These are phyloP conservation scores for Fulvia fulva DNA, from an alignment of 2,329 filamentous ascomycete genomes.

Conservation along the genomic window DNA sequence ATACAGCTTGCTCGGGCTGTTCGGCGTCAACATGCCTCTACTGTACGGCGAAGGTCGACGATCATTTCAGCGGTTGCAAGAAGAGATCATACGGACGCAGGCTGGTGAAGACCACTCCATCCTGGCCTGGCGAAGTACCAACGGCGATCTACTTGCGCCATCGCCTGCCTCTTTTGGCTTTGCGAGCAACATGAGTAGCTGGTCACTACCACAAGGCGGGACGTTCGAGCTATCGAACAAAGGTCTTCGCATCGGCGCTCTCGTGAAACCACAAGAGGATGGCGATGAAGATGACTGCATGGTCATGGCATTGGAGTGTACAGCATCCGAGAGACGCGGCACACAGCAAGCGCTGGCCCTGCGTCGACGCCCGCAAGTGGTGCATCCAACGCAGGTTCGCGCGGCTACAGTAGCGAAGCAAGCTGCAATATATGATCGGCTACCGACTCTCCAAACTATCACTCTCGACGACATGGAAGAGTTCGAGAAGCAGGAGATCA, in stretches of 20 bases:
- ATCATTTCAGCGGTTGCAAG: conserved; percentile 4
- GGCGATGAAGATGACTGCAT: neutral
- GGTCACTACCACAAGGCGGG: neutral
- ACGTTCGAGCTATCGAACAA: conserved; percentile 1
- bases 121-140: neutral
- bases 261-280: neutral
- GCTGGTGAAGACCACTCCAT: conserved; percentile 7
- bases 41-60: conserved; percentile 37
- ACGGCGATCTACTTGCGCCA: neutral
- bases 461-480: neutral
- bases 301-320: neutral
- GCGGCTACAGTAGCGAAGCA: neutral
- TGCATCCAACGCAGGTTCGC: neutral
- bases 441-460: neutral
- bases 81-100: conserved; percentile 9
- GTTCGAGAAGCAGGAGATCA: neutral
- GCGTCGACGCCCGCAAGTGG: neutral
- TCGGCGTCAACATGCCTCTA: conserved; percentile 42
- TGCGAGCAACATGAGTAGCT: neutral
- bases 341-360: neutral
- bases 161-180: neutral
- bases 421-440: neutral
- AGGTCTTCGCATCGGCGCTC: conserved; percentile 1
- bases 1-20: conserved; percentile 45
- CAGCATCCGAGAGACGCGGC: neutral